A percentile compares a stretch with the other conserved stretches of the same genome.
phyloP scores from a whole-genome alignment of 768 basidiomycete genomes.

The Boletus bicolor region DNA sequence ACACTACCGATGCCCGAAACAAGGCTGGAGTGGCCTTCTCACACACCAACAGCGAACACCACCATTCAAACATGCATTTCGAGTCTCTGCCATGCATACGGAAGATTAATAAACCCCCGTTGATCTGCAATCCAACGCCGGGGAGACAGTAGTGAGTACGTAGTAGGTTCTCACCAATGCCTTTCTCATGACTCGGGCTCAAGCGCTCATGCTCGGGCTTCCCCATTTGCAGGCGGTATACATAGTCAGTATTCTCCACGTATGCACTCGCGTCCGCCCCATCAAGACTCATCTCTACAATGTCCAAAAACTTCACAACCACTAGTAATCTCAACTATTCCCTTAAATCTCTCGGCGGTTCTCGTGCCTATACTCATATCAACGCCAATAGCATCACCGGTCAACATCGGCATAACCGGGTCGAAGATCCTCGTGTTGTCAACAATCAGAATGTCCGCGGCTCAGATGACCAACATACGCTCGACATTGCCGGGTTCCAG shows the following conservation, averaged over 20 bases:
- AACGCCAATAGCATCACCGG: neutral
- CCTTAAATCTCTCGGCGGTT: neutral
- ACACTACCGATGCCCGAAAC: neutral
- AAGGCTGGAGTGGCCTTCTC: neutral
- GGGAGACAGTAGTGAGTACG: neutral
- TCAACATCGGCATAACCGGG: neutral
- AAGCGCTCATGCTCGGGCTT: neutral
- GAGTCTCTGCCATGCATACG: neutral
- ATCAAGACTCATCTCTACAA: neutral
- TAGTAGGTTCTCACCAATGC: neutral
- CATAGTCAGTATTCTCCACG: neutral
- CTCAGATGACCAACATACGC: neutral
- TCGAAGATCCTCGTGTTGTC: neutral
- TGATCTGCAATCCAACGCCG: neutral
- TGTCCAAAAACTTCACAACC: neutral
- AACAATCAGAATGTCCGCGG: neutral
- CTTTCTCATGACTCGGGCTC: neutral
- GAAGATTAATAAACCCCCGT: no score
- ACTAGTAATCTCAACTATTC: neutral
- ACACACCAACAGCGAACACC: neutral
- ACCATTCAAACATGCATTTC: neutral
- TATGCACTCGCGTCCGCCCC: neutral
- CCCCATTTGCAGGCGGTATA: neutral
- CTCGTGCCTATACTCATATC: neutral
- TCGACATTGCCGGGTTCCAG: neutral